These are phyloP conservation scores for Papiliotrema terrestris DNA, from an alignment of 1,284 basidiomycete species.

Conservation along the genomic window DNA sequence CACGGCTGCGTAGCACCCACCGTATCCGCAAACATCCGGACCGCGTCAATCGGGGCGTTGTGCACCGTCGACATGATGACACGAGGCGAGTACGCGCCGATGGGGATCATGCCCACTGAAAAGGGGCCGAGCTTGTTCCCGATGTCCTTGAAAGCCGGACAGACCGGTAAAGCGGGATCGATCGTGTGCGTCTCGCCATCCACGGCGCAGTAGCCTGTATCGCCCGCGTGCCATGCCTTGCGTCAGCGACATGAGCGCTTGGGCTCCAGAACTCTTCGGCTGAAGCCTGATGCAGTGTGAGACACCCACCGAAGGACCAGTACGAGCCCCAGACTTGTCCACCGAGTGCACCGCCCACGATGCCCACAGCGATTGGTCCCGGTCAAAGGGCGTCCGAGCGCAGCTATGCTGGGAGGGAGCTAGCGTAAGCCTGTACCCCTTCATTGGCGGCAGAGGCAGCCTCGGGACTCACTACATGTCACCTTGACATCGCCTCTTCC, in stretches of 20 bases:
- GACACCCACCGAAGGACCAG: slow-evolving; percentile 1
- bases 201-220: slow-evolving; percentile 55
- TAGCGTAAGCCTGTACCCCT: slow-evolving; percentile 21
- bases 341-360: slow-evolving; percentile 56
- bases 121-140: slow-evolving; percentile 61
- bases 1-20: slow-evolving; percentile 37
- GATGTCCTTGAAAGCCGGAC: slow-evolving; percentile 67
- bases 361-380: slow-evolving; percentile 59
- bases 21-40: slow-evolving; percentile 60
- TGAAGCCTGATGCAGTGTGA: background rate
- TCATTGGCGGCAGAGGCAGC: no score
- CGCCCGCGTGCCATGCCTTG: slow-evolving; percentile 63
- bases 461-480: slow-evolving; percentile 29
- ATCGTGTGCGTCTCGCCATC: slow-evolving; percentile 52
- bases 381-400: slow-evolving; percentile 54
- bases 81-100: slow-evolving; percentile 64
- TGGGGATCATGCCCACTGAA: slow-evolving; percentile 59
- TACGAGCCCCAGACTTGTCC: background rate
- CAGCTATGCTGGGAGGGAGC: slow-evolving; percentile 57
- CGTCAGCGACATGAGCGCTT: background rate
- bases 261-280: background rate
- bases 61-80: slow-evolving; percentile 60
- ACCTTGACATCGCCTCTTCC: slow-evolving; percentile 31
- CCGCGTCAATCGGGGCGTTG: slow-evolving; percentile 61
- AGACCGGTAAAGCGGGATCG: slow-evolving; percentile 52